phyloP scores from a whole-genome alignment of 768 basidiomycete species.

The Boletus sp. region DNA sequence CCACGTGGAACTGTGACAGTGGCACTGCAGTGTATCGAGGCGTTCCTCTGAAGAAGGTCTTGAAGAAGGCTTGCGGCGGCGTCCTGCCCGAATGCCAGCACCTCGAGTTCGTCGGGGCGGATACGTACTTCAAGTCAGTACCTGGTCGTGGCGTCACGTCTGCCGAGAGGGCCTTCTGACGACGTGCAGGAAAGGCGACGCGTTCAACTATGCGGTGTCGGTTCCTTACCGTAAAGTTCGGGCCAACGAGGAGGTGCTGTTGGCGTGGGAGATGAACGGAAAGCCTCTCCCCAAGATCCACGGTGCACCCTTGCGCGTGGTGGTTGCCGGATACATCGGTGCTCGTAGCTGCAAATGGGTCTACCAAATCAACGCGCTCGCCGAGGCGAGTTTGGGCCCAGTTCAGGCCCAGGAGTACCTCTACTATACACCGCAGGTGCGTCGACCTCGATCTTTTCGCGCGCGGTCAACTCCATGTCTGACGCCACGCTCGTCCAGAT shows the following conservation, averaged over 20 bases:
- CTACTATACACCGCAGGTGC: slow-evolving; percentile 50
- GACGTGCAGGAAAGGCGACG: slow-evolving; percentile 33
- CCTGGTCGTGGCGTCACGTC: neutral
- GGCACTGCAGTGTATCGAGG: slow-evolving; percentile 54
- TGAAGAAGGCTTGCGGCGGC: slow-evolving; percentile 53
- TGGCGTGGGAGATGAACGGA: slow-evolving; percentile 18
- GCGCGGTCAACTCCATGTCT: neutral
- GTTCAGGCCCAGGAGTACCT: slow-evolving; percentile 54
- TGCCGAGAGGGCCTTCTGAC: neutral
- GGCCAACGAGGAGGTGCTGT: slow-evolving; percentile 44
- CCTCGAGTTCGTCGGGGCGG: slow-evolving; percentile 56
- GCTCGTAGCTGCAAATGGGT: slow-evolving; percentile 56
- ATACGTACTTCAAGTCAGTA: slow-evolving; percentile 53
- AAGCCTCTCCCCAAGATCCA: slow-evolving; percentile 45
- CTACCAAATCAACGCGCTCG: slow-evolving; percentile 49
- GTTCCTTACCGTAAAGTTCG: slow-evolving; percentile 50
- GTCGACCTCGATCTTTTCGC: slow-evolving; percentile 8
- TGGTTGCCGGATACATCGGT: slow-evolving; percentile 55
- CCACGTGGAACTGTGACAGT: slow-evolving; percentile 36
- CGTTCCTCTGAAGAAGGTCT: slow-evolving; percentile 51
- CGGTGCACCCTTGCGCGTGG: slow-evolving; percentile 48
- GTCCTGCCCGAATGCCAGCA: slow-evolving; percentile 47
- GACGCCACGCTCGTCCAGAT: neutral
- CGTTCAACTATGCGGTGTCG: slow-evolving; percentile 47
- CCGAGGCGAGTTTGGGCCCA: slow-evolving; percentile 48